These are phyloP conservation scores for Usnea hakonensis DNA, from an alignment of 495 filamentous ascomycete genomes.

Conservation along the genomic window DNA sequence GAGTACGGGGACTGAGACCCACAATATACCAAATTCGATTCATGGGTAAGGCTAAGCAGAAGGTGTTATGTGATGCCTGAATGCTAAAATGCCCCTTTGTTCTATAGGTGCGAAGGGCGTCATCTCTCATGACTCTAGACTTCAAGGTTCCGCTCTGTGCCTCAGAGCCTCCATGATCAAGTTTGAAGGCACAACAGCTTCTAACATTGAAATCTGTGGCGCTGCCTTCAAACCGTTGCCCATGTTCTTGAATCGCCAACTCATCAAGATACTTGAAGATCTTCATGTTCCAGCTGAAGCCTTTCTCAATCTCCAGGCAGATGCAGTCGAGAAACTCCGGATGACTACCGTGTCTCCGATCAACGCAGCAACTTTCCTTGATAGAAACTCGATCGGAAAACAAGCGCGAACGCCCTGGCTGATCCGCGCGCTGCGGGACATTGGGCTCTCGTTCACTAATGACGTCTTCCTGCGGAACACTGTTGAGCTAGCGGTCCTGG, in stretches of 20 bases:
- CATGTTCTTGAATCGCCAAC: conserved; percentile 62
- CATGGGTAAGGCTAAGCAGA: conserved; percentile 38
- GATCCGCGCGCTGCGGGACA: conserved; percentile 43
- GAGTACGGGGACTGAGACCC: conserved; percentile 36
- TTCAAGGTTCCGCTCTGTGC: conserved; percentile 46
- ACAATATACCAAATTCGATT: conserved; percentile 67
- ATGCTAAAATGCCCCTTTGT: conserved; percentile 23
- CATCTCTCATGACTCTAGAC: conserved; percentile 54
- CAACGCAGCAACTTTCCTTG: conserved; percentile 58
- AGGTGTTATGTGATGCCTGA: conserved; percentile 57
- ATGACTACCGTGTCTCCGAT: conserved; percentile 42
- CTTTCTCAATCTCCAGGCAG: conserved; percentile 54
- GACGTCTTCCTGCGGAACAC: conserved; percentile 58
- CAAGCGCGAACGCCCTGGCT: conserved; percentile 49
- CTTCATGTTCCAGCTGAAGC: conserved; percentile 44
- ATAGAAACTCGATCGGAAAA: conserved; percentile 45
- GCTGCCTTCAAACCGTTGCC: conserved; percentile 55
- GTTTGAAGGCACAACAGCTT: conserved; percentile 48
- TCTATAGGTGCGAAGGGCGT: conserved; percentile 59
- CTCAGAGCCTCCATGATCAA: conserved; percentile 74
- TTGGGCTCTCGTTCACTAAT: conserved; percentile 52
- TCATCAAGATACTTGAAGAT: conserved; percentile 82
- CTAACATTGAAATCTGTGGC: conserved; percentile 67
- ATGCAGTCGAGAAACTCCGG: conserved; percentile 49
- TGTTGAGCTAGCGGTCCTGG: conserved; percentile 57